Conservation (phyloP, 148 eudicot species). For the Fagopyrum homotropicum region DNA sequence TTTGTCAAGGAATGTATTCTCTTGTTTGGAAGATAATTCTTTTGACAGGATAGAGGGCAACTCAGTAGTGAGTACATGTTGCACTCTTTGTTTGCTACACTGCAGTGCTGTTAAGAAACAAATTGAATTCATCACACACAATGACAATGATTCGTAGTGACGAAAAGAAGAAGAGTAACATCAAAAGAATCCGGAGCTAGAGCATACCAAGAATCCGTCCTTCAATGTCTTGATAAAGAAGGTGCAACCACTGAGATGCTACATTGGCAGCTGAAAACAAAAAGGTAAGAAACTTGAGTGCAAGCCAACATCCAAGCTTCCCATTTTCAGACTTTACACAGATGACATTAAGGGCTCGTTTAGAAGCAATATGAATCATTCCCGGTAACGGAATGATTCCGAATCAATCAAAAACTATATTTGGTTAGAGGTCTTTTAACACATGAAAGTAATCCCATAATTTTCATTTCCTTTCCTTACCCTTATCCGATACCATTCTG, state of each 20-base stretch:
- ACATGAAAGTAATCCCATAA: background rate
- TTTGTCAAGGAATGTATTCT: conserved; percentile 27
- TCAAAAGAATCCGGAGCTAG: background rate
- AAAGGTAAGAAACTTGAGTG: conserved; percentile 11
- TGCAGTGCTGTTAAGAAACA: conserved; percentile 52
- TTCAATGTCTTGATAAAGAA: conserved; percentile 72
- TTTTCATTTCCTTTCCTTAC: background rate
- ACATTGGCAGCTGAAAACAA: conserved; percentile 68
- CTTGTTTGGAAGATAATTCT: conserved; percentile 56
- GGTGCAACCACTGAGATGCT: conserved; percentile 89
- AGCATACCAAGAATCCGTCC: conserved; percentile 72
- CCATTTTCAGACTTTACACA: background rate
- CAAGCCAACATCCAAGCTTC: background rate
- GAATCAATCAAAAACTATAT: too few species aligned
- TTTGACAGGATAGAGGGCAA: conserved; percentile 50
- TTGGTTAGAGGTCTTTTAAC: too few species aligned
- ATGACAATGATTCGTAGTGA: background rate
- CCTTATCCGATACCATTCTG: too few species aligned
- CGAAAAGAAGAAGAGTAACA: background rate
- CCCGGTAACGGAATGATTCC: too few species aligned
- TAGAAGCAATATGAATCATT: too few species aligned
- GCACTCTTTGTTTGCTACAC: conserved; percentile 76
- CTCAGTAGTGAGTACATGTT: conserved; percentile 62
- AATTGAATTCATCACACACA: background rate
- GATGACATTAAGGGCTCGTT: background rate